Percentiles rank a stretch among this genome's conserved stretches.
Evolutionary conservation across 2,329 filamentous ascomycete species (phyloP).

Genomic region (Penicillium hordei): DNA sequence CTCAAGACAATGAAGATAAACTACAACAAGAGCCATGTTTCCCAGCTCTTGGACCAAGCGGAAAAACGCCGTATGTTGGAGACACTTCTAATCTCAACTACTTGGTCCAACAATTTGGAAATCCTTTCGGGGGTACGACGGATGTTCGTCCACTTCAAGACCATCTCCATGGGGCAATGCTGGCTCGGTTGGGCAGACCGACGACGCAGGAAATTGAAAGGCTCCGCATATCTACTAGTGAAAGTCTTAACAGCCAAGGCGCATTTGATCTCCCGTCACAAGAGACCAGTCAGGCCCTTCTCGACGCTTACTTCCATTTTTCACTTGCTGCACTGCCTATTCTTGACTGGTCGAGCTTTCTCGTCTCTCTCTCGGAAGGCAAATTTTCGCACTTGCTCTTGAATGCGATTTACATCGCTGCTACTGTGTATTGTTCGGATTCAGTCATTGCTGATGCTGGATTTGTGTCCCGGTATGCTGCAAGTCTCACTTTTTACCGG

Average conservation of each 20-base stretch:
- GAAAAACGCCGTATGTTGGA: conserved; percentile 19
- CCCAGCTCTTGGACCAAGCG: conserved; percentile 7
- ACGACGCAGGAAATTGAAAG: conserved; percentile 15
- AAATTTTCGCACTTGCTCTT: conserved; percentile 22
- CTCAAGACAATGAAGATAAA: not conserved
- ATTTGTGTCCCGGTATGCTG: conserved; percentile 22
- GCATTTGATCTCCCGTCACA: conserved; percentile 20
- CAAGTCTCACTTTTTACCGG: conserved; percentile 26
- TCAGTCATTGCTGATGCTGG: conserved; percentile 20
- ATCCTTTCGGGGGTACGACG: conserved; percentile 19
- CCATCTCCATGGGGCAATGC: conserved; percentile 21
- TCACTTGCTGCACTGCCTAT: conserved; percentile 21
- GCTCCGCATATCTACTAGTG: not conserved
- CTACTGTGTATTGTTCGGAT: conserved; percentile 22
- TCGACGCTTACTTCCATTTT: conserved; percentile 24
- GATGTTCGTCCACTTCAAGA: conserved; percentile 17
- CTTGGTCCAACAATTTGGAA: conserved; percentile 25
- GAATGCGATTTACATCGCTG: conserved; percentile 25
- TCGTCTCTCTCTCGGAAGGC: conserved; percentile 10
- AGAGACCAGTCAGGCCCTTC: conserved; percentile 17
- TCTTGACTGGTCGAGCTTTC: conserved; percentile 23
- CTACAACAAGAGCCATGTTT: conserved; percentile 10
- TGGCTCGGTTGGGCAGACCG: conserved; percentile 15
- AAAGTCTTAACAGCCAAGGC: conserved; percentile 12
- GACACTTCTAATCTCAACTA: conserved; percentile 29